Base-by-base conservation (phyloP, 176 grass and related monocot species). In the Oryza brachyantha region DNA sequence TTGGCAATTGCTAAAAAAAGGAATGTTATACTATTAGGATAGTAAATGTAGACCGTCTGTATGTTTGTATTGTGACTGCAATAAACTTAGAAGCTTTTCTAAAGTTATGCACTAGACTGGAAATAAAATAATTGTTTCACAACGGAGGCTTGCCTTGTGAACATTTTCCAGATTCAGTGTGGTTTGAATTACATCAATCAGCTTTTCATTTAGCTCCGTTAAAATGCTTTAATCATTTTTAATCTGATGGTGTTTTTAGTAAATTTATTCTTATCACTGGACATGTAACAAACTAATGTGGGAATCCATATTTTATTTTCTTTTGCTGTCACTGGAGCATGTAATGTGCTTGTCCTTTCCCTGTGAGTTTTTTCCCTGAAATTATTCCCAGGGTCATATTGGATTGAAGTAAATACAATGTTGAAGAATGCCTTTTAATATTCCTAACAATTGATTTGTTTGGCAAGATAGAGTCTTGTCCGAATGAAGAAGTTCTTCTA, bases 391-490 rank as follows among this genome's bases (percentile, higher is more conserved):
- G 76, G 94, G 59, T 70, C 84, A 8, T 92, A 80, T 90, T 86
- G 36, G 82, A 85, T 97, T 90, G 57, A 92, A 85, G 90, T 88
- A 84, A 84, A 90, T 86, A 79, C 76, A 88, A 76, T 90, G 64
- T 88, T 74, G 29, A 84, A 86, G 79, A 88, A 72, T 81, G 36
- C 27, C 77, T 52, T 86, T 88, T 81, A 88, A 73, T 64, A 88
- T 67, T 86, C 68, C 83, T 94, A 84, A 86, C 86, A 79, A 79
- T 88, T 94, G 79, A 81, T 91, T 91, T 90, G 75, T 64, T 83
- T 91, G 85, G 81, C 81, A 87, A 90, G 86, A 74, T 88, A 88
- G 86, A 84, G 83, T 94, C 83, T 94, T 88, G 79, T 90, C 66
- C 77, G 74, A 80, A 88, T 81, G 52, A 57, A 48, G 90, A 89